Evolutionary conservation across 176 grass and related monocot genomes (phyloP), one percentile per base, ranked within the genome.

Genomic region (Oryza meyeriana): DNA sequence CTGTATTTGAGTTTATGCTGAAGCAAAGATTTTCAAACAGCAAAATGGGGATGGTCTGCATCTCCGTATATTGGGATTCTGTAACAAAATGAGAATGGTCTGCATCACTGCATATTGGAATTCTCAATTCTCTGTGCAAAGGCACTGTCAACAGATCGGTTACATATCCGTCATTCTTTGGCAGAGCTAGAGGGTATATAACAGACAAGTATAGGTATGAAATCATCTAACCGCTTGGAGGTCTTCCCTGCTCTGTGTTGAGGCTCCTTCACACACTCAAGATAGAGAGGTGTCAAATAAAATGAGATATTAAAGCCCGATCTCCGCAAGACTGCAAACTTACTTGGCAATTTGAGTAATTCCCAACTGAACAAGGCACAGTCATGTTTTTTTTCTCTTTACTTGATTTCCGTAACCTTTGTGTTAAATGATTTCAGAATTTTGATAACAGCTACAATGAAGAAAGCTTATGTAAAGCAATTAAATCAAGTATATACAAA

Each of bases 401-500:
- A 26, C 48, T 61, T 34, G 34, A 69, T 44, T 69, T 32, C 35
- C 3, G 10, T 17, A 36, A 63, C 40, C 10, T 35, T 44, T 59
- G 6, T 66, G 24, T 44, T 66, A 25, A 57, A 66, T 41, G 31
- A 18, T 25, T 3, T 67, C 38, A 38, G 10, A 48, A 61, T 47
- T 14, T 52, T 8, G 11, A 64, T 30, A 61, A 75, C 11, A n/a
- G 25, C 61, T 61, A 24, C 26, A 47, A 50, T 10, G 14, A 63
- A 71, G 12, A 52, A 55, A 71, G 16, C 71, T 52, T 13, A 55
- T 12, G 81, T 36, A 13, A 77, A 71, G 11, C 26, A 30, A 83
- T 20, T 72, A 28, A 69, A 72, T 83, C n/a, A 4, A 38, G 0
- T n/a, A 87, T 72, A 44, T 64, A 77, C 65, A 82, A 77, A 52